Percentiles rank a stretch among this genome's conserved stretches.
Conservation (phyloP, 495 filamentous ascomycete species). For the Lepraria neglecta region DNA sequence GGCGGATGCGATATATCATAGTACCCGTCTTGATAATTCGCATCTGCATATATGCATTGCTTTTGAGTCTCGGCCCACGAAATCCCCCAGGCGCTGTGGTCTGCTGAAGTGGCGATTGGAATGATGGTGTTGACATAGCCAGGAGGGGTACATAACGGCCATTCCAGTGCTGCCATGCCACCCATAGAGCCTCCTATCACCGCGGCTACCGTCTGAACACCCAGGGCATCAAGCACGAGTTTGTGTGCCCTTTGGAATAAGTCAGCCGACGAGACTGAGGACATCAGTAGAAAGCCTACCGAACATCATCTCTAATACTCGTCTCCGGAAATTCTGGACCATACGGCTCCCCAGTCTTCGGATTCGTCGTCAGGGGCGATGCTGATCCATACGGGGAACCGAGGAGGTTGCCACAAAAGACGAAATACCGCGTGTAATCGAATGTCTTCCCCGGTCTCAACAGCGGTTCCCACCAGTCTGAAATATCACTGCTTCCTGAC, state of each 20-base stretch:
- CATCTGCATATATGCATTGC: conserved; percentile 95
- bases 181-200: conserved; percentile 95
- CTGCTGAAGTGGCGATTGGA: conserved; percentile 85
- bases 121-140: conserved; percentile 87
- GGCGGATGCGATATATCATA: conserved; percentile 78
- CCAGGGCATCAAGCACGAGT: conserved; percentile 81
- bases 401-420: conserved; percentile 89
- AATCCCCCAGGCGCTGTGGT: conserved; percentile 95
- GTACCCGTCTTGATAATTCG: conserved; percentile 95
- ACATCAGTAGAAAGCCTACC: conserved; percentile 45
- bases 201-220: conserved; percentile 74
- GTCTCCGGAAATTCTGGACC: conserved; percentile 93
- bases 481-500: conserved; percentile 88
- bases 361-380: conserved; percentile 78
- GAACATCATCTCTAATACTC: conserved; percentile 89
- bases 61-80: conserved; percentile 96
- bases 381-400: conserved; percentile 94
- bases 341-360: conserved; percentile 64
- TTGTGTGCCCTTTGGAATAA: conserved; percentile 61
- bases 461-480: conserved; percentile 94
- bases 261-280: background rate
- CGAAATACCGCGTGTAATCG: conserved; percentile 82
- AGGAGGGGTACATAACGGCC: conserved; percentile 69
- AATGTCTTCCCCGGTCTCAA: conserved; percentile 68
- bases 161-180: conserved; percentile 92